A percentile compares a stretch with the other conserved stretches of the same genome.
Evolutionary conservation across 1,284 basidiomycete species (phyloP).

Genomic region (Cryptococcus jaspeensis): DNA sequence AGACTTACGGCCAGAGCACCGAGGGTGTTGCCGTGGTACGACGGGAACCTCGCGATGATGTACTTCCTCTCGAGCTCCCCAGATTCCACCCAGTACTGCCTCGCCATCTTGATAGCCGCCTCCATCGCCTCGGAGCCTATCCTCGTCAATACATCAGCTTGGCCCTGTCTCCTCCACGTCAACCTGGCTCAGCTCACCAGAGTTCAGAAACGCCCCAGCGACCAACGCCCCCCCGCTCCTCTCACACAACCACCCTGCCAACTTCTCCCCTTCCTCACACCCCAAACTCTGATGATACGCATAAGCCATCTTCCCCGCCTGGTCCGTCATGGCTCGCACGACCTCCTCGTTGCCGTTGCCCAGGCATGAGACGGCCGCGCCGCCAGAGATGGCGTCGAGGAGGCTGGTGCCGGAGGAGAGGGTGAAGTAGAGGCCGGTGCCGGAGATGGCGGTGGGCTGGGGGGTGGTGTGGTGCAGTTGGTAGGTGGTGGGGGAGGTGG

Average conservation of each 20-base stretch:
- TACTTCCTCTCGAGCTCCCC: constrained; percentile 68
- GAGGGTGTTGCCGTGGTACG: constrained; percentile 82
- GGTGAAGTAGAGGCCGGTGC: constrained; percentile 22
- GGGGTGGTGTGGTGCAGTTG: constrained; percentile 8
- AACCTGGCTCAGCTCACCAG: constrained; percentile 14
- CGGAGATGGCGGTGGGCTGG: constrained; percentile 16
- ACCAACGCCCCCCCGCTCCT: constrained; percentile 25
- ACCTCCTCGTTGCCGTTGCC: constrained; percentile 67
- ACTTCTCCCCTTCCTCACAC: constrained; percentile 21
- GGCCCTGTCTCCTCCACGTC: not conserved
- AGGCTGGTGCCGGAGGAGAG: constrained; percentile 24
- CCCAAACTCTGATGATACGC: constrained; percentile 28
- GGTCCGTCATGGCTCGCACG: constrained; percentile 24
- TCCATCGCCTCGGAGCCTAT: constrained; percentile 38
- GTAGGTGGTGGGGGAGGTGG: not conserved
- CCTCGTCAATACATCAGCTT: not conserved
- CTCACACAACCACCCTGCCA: constrained; percentile 22
- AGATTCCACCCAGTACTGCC: constrained; percentile 57
- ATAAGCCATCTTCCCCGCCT: constrained; percentile 28
- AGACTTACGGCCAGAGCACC: constrained; percentile 42
- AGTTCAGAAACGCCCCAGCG: constrained; percentile 32
- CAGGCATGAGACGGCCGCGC: constrained; percentile 76
- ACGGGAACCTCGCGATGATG: constrained; percentile 74
- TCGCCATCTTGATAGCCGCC: constrained; percentile 31
- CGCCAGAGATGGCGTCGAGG: constrained; percentile 56